Conservation (phyloP, 139 green algal genomes). For the Pseudopediastrum boryanum region DNA sequence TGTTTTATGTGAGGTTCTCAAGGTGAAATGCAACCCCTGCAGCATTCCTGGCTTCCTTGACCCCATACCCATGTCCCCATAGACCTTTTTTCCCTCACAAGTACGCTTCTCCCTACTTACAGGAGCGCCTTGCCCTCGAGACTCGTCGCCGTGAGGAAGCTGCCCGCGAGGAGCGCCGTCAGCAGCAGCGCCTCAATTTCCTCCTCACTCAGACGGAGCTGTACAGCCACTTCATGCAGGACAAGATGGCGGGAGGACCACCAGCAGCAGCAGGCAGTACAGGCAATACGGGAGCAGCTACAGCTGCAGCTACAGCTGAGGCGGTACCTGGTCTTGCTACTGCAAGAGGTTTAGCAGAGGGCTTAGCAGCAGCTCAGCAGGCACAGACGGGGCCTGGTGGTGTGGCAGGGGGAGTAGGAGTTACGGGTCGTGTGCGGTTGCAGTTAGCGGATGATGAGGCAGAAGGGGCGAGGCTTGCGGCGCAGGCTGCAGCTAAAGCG, state of each 20-base stretch:
- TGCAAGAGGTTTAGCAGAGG: no score
- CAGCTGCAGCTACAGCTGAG: no score
- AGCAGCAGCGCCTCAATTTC: slow-evolving; percentile 77
- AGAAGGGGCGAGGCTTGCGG: slow-evolving; percentile 19
- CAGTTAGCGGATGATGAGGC: slow-evolving; percentile 30
- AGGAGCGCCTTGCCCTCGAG: slow-evolving; percentile 48
- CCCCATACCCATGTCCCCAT: not conserved
- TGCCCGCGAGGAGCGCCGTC: slow-evolving; percentile 53
- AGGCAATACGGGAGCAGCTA: no score
- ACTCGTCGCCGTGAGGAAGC: slow-evolving; percentile 58
- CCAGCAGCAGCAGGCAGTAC: not conserved
- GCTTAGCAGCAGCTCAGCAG: no score
- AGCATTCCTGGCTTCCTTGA: no score
- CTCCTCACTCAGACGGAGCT: slow-evolving; percentile 74
- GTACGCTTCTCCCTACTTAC: slow-evolving; percentile 21
- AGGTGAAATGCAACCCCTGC: no score
- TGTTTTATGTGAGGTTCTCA: not conserved
- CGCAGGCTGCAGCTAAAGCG: slow-evolving; percentile 9
- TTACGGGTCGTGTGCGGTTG: not conserved
- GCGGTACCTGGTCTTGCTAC: no score
- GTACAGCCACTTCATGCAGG: slow-evolving; percentile 73
- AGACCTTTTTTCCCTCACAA: not conserved
- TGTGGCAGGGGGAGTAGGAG: not conserved
- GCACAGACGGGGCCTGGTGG: not conserved
- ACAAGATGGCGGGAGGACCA: slow-evolving; percentile 38